Evolutionary conservation across 805 yeast genomes (phyloP), one percentile per base, ranked within the genome.

Genomic region (Groenewaldozyma salmanticensis): DNA sequence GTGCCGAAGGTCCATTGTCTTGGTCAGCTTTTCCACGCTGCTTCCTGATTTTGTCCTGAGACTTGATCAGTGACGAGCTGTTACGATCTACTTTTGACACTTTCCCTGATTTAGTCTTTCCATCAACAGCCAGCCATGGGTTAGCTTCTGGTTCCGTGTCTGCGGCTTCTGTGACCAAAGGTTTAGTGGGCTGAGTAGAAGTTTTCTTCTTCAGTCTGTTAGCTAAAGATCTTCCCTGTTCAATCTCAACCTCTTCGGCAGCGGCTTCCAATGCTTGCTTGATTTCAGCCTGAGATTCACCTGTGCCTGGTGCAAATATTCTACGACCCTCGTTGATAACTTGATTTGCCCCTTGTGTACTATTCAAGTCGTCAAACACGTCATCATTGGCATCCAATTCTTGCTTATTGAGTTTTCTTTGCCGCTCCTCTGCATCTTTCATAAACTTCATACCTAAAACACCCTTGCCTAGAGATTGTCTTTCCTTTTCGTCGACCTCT

Each of bases 371-470:
- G 9, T 58, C 41, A 13, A 19, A 31, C 5, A 16, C 36, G 13
- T 24, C 61, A 11, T 55, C 58, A 77, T 33, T 96, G 96, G 48
- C 33, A n/a, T 40, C 35, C 19, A 71, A 68, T 37, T 67, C 65
- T 44, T 69, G 67, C 39, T 68, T 61, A 58, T 85, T 88, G 33
- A 70, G 76, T 40, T 71, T 69, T 44, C 68, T 72, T 47, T 75
- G 74, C 49, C 79, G 72, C 42, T 77, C 79, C 46, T 81, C 94
- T 1, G 97, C 97, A 45, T 81, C 81, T 50, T 72, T 79, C 97
- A 90, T 90, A 60, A 90, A 90, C 50, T 88, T 94, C 97, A 92
- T 92, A 37, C 78, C 81, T 72, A 90, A 64, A 17, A 90, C 79
- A 42, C 97, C 96, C 60, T 88, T 90, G 17, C 92, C 88, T n/a